Conservation (phyloP, 2,329 filamentous ascomycete species). For the Exophiala sideris region DNA sequence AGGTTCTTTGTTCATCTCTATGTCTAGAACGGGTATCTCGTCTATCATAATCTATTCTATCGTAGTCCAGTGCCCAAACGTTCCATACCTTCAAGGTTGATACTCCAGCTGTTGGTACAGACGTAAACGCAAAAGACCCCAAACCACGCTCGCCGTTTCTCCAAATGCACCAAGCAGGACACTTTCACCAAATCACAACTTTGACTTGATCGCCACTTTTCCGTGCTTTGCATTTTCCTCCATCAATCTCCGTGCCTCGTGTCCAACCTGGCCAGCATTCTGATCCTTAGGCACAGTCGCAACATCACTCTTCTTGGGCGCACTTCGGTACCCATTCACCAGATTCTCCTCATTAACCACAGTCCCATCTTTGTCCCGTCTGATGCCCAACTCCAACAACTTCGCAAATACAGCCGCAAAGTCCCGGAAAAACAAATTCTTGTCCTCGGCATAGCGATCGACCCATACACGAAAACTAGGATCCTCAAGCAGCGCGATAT, state of each 20-base stretch:
- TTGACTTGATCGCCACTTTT: not conserved
- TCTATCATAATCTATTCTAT: too few relatives aligned
- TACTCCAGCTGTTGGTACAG: too few relatives aligned
- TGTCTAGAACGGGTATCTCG: too few relatives aligned
- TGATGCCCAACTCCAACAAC: constrained; percentile 59
- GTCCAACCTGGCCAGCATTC: constrained; percentile 8
- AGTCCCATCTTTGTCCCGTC: constrained; percentile 51
- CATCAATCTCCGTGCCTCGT: constrained; percentile 13
- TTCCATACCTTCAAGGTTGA: too few relatives aligned
- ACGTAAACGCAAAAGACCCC: too few relatives aligned
- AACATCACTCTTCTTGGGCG: constrained; percentile 54
- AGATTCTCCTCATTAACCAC: constrained; percentile 57
- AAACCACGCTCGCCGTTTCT: not conserved
- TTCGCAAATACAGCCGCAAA: constrained; percentile 59
- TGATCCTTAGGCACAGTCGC: constrained; percentile 25
- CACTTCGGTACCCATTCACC: constrained; percentile 54
- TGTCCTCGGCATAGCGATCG: constrained; percentile 57
- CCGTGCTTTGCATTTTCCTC: constrained; percentile 10
- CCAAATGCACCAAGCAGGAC: not conserved
- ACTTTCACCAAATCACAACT: constrained; percentile 1
- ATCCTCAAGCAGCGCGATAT: constrained; percentile 58
- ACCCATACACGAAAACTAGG: constrained; percentile 55
- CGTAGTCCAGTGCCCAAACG: too few relatives aligned
- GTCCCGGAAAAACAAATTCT: constrained; percentile 60
- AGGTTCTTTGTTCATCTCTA: too few relatives aligned